phyloP scores from a whole-genome alignment of 129 eudicot species.

The Erigeron canadensis region DNA sequence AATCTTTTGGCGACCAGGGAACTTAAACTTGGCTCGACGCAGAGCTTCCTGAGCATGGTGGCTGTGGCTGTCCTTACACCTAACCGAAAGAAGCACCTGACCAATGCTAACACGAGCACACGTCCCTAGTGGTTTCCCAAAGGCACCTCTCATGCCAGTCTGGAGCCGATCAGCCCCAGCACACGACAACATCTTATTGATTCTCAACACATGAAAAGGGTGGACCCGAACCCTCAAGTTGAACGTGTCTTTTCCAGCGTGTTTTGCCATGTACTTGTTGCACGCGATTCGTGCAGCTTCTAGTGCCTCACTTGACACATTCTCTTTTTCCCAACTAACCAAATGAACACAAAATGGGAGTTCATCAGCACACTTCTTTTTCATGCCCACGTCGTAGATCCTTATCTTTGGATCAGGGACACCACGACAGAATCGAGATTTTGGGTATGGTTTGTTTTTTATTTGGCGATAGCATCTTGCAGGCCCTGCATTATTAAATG shows the following conservation, averaged over 20 bases:
- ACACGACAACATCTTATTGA: constrained; percentile 61
- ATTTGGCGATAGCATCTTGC: constrained; percentile 61
- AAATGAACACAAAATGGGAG: constrained; percentile 55
- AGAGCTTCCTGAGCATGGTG: constrained; percentile 60
- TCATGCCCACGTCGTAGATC: constrained; percentile 48
- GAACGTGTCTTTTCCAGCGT: constrained; percentile 55
- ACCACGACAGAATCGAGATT: constrained; percentile 53
- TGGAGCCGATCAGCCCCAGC: constrained; percentile 71
- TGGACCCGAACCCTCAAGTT: constrained; percentile 58
- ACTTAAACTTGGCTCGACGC: constrained; percentile 63
- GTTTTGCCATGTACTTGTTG: constrained; percentile 60
- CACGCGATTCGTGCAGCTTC: constrained; percentile 63
- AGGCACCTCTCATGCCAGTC: constrained; percentile 65
- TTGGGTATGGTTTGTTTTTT: constrained; percentile 55
- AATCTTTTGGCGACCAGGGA: constrained; percentile 62
- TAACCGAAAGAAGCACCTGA: constrained; percentile 51
- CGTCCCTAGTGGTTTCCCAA: constrained; percentile 56
- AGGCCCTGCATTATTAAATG: constrained; percentile 37
- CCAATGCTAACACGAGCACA: constrained; percentile 62
- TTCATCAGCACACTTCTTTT: constrained; percentile 47
- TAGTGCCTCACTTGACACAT: constrained; percentile 60
- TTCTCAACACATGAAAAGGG: constrained; percentile 57
- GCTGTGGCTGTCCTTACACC: constrained; percentile 52
- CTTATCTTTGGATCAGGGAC: constrained; percentile 61
- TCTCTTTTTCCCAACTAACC: constrained; percentile 62